A percentile compares a stretch with the other conserved stretches of the same genome.
Evolutionary conservation across 2,329 filamentous ascomycete species (phyloP).

Genomic region (Verruconis gallopava): DNA sequence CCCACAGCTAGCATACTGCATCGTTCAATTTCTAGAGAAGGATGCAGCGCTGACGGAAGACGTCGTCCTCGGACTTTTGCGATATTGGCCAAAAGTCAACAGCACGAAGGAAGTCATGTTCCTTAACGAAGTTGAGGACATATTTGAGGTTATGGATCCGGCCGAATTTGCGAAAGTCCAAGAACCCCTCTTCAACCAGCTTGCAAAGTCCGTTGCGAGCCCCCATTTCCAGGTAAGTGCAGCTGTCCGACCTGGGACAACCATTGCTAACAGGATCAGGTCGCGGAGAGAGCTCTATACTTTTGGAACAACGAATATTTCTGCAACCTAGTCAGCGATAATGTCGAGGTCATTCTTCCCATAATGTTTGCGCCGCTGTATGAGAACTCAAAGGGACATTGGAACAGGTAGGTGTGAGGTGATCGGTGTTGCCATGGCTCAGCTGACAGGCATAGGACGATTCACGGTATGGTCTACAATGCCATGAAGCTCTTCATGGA

Average conservation of each 20-base stretch:
- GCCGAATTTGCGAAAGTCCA: conserved; percentile 98
- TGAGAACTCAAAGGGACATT: conserved; percentile 97
- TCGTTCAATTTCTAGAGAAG: conserved; percentile 97
- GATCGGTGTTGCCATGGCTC: too few relatives aligned
- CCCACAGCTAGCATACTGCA: conserved; percentile 94
- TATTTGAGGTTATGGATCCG: conserved; percentile 99
- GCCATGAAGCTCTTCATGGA: conserved; percentile 99
- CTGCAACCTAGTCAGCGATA: conserved; percentile 97
- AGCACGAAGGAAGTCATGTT: conserved; percentile 99
- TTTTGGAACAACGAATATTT: conserved; percentile 99
- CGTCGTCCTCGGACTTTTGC: conserved; percentile 83
- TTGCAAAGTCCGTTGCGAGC: conserved; percentile 95
- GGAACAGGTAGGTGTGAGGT: conserved; percentile 96
- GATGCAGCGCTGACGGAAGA: conserved; percentile 95
- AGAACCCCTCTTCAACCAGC: conserved; percentile 90
- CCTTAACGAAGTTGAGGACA: conserved; percentile 96
- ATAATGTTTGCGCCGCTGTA: conserved; percentile 99
- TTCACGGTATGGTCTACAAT: conserved; percentile 99
- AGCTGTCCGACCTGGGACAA: neutral
- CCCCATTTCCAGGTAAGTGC: conserved; percentile 75
- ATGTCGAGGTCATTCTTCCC: conserved; percentile 93
- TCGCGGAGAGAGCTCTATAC: conserved; percentile 91
- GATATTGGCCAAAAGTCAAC: conserved; percentile 99
- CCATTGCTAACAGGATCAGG: conserved; percentile 30
- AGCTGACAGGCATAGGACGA: conserved; percentile 54